Conservation (phyloP, 331 rosid species). For the Rhamnella rubrinervis region DNA sequence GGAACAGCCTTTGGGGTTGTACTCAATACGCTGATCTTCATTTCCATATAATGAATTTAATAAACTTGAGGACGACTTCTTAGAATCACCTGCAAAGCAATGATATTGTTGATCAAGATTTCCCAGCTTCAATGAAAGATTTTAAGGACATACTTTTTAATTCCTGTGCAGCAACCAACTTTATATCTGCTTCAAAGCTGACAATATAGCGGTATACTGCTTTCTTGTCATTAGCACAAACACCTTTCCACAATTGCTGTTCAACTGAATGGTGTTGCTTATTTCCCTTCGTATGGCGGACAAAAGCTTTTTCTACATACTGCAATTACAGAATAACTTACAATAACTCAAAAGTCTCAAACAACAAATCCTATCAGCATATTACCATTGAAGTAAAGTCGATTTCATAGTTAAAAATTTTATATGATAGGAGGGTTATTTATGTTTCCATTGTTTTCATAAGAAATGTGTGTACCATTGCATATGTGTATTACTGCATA, state of each 20-base stretch:
- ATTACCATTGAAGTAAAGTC: neutral
- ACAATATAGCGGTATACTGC: slow-evolving; percentile 59
- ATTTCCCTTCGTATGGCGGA: slow-evolving; percentile 35
- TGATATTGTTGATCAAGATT: slow-evolving; percentile 10
- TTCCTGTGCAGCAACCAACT: slow-evolving; percentile 34
- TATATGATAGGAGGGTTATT: neutral
- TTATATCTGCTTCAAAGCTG: slow-evolving; percentile 45
- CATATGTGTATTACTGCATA: no score
- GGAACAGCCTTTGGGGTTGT: slow-evolving; percentile 35
- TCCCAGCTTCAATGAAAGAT: slow-evolving; percentile 18
- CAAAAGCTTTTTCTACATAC: slow-evolving; percentile 59
- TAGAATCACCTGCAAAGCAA: slow-evolving; percentile 39
- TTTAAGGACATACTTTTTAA: slow-evolving; percentile 37
- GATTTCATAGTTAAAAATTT: neutral
- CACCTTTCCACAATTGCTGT: slow-evolving; percentile 51
- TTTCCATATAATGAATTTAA: slow-evolving; percentile 23
- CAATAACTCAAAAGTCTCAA: slow-evolving; percentile 18
- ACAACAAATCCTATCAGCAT: slow-evolving; percentile 13
- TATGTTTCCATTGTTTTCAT: no score
- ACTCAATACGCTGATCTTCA: slow-evolving; percentile 31
- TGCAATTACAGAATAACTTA: slow-evolving; percentile 40
- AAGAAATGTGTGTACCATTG: neutral
- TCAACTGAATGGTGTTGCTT: slow-evolving; percentile 34
- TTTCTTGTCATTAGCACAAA: slow-evolving; percentile 57
- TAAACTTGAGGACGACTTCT: slow-evolving; percentile 38